Evolutionary conservation across 768 basidiomycete genomes (phyloP).

Genomic region (Tulasnella sp.): DNA sequence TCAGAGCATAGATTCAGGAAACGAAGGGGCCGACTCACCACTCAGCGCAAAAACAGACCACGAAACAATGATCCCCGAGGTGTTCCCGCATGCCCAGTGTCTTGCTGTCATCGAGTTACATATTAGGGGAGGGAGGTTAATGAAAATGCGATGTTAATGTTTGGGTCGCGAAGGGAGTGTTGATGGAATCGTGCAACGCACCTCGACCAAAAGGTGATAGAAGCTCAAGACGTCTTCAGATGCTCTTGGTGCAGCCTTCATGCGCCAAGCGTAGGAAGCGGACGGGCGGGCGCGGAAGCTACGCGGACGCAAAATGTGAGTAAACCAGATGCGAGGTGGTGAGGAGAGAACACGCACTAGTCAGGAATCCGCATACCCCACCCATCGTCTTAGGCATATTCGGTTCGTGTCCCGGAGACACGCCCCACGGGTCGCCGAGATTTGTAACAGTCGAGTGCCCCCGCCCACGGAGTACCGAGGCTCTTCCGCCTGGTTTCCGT

Average conservation of each 20-base stretch:
- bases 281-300: neutral
- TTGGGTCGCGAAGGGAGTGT: no score
- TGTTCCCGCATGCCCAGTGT: no score
- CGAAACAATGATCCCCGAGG: no score
- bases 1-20: no score
- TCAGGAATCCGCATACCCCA: neutral
- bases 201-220: no score
- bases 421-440: neutral
- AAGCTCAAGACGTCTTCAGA: no score
- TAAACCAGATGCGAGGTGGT: neutral
- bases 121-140: no score
- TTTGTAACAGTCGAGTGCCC: neutral
- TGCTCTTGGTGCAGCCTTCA: neutral
- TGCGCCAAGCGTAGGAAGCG: neutral
- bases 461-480: neutral
- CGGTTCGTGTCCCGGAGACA: neutral
- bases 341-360: neutral
- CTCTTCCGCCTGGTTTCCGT: neutral
- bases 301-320: neutral
- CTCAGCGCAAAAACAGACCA: no score
- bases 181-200: no score
- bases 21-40: no score
- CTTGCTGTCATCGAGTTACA: no score
- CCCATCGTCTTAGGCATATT: neutral
- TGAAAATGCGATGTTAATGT: no score